These are phyloP conservation scores for Pulveroboletus sp. DNA, from an alignment of 768 basidiomycete species.

Conservation along the genomic window DNA sequence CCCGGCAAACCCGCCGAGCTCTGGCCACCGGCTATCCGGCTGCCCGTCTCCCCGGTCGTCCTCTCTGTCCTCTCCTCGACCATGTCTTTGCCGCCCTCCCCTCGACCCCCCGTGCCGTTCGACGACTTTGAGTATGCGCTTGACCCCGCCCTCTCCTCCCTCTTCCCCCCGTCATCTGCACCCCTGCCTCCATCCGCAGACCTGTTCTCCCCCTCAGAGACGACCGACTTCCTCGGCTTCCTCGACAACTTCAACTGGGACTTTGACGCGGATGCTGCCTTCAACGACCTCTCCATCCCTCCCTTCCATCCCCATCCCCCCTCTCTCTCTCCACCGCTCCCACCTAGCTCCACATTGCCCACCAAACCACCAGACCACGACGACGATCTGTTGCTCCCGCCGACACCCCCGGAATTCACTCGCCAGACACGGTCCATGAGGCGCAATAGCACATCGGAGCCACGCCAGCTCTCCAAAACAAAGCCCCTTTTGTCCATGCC, in stretches of 20 bases:
- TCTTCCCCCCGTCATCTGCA: slow-evolving; percentile 59
- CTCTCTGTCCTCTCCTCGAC: slow-evolving; percentile 7
- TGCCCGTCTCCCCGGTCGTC: slow-evolving; percentile 11
- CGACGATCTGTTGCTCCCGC: slow-evolving; percentile 1
- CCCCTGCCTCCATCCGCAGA: slow-evolving; percentile 68
- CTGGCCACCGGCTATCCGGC: slow-evolving; percentile 22
- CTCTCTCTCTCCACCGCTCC: background rate
- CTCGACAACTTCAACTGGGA: slow-evolving; percentile 79
- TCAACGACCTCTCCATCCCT: slow-evolving; percentile 9
- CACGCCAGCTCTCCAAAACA: slow-evolving; percentile 33
- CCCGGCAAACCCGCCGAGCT: slow-evolving; percentile 5
- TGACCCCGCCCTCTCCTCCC: slow-evolving; percentile 50
- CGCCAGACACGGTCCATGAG: slow-evolving; percentile 12
- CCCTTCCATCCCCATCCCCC: slow-evolving; percentile 2
- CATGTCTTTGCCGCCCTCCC: slow-evolving; percentile 26
- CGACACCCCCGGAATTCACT: slow-evolving; percentile 11
- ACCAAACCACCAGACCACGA: slow-evolving; percentile 7
- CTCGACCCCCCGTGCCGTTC: slow-evolving; percentile 53
- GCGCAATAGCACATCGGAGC: slow-evolving; percentile 23
- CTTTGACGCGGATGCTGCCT: slow-evolving; percentile 38
- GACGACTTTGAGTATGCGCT: slow-evolving; percentile 72
- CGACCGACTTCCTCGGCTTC: slow-evolving; percentile 74
- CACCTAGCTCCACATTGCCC: slow-evolving; percentile 2
- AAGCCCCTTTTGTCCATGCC: slow-evolving; percentile 76
- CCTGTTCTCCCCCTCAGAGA: slow-evolving; percentile 75